These are phyloP conservation scores for Daldinia loculata DNA, from an alignment of 495 filamentous ascomycete genomes.

Conservation along the genomic window DNA sequence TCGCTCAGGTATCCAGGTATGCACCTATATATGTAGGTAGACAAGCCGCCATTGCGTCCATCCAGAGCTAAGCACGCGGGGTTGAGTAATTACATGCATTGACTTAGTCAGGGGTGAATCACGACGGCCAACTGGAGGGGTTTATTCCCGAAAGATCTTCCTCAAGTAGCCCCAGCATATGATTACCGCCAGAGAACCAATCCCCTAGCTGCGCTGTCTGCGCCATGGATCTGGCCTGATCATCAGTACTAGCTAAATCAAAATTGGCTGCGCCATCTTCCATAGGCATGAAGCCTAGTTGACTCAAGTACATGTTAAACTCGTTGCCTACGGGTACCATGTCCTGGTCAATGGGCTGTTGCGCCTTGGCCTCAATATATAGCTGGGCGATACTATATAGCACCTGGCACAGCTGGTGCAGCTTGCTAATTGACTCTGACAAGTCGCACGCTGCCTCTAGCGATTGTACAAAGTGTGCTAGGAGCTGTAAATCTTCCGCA, in stretches of 20 bases:
- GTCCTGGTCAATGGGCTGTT: constrained; percentile 56
- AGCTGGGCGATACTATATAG: constrained; percentile 68
- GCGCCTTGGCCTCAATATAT: constrained; percentile 67
- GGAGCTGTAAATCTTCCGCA: constrained; percentile 57
- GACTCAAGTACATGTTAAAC: constrained; percentile 71
- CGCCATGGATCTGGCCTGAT: constrained; percentile 29
- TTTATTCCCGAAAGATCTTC: constrained; percentile 66
- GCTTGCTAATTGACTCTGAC: constrained; percentile 65
- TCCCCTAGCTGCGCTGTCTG: constrained; percentile 65
- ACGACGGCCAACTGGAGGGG: constrained; percentile 48
- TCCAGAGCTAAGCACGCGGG: neutral
- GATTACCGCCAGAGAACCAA: constrained; percentile 74
- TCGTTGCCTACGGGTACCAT: constrained; percentile 64
- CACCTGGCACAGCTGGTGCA: constrained; percentile 68
- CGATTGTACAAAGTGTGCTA: constrained; percentile 66
- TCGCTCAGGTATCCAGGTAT: neutral
- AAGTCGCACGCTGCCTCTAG: constrained; percentile 60
- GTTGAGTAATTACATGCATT: neutral
- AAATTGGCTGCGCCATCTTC: constrained; percentile 31
- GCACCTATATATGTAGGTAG: neutral
- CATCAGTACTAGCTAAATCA: constrained; percentile 16
- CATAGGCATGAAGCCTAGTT: constrained; percentile 67
- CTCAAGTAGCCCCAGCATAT: constrained; percentile 70
- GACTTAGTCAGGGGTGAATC: constrained; percentile 2
- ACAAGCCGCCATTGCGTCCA: neutral